Evolutionary conservation across 495 filamentous ascomycete genomes (phyloP).

Genomic region (Sporormia fimetaria): DNA sequence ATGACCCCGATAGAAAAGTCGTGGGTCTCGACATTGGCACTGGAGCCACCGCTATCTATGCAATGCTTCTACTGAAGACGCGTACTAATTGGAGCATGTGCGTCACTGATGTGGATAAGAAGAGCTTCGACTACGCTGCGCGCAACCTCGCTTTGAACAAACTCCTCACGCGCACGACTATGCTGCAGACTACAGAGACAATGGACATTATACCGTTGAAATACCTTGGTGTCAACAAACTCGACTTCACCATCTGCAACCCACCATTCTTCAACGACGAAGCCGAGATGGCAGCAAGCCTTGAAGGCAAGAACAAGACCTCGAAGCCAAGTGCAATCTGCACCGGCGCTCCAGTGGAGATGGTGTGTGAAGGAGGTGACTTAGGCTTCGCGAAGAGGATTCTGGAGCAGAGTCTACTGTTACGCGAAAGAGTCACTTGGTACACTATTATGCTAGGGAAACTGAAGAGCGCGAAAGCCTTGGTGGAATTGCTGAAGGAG

Average conservation of each 20-base stretch:
- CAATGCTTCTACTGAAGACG: conserved; percentile 63
- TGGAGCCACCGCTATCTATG: conserved; percentile 84
- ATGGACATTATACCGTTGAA: conserved; percentile 51
- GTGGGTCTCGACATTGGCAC: conserved; percentile 82
- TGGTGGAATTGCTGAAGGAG: conserved; percentile 51
- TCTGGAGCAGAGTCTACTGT: conserved; percentile 55
- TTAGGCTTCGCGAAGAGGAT: conserved; percentile 65
- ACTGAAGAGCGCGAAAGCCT: conserved; percentile 50
- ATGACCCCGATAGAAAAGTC: conserved; percentile 46
- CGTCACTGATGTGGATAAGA: conserved; percentile 59
- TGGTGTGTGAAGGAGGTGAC: conserved; percentile 73
- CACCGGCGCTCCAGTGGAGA: conserved; percentile 72
- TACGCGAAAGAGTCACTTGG: conserved; percentile 60
- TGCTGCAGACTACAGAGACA: conserved; percentile 43
- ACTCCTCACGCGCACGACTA: conserved; percentile 51
- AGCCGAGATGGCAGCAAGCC: conserved; percentile 48
- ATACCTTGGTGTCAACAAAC: conserved; percentile 39
- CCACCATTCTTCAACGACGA: conserved; percentile 81
- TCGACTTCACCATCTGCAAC: conserved; percentile 91
- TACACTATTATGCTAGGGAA: conserved; percentile 90
- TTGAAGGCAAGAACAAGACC: conserved; percentile 49
- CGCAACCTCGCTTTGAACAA: conserved; percentile 53
- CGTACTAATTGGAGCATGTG: conserved; percentile 48
- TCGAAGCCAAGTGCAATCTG: conserved; percentile 63
- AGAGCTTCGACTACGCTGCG: conserved; percentile 52